Base-by-base conservation (phyloP, 1,284 basidiomycete species). In the Mycosarcoma mackinlayi region DNA sequence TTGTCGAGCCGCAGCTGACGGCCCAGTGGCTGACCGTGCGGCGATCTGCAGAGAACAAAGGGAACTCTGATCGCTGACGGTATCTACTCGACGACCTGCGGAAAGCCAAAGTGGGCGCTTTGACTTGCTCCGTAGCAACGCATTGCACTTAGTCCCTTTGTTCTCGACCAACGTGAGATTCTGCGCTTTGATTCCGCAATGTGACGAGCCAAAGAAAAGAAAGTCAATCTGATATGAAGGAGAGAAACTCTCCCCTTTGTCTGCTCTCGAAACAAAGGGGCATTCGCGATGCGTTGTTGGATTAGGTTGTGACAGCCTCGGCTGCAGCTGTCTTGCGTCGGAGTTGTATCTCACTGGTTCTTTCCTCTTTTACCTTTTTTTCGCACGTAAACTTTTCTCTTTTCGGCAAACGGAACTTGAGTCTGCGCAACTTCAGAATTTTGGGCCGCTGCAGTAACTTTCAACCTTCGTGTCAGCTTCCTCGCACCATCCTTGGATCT, bases 271-370 rank as follows among this genome's bases (percentile, higher is more conserved):
- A 55, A 59, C 56, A 60, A 66, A 66, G 56, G 48, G 62, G 16
- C 25, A 6, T 28, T 19, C 24, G 19, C 10, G 33, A 25, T 14
- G 63, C 63, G 48, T 42, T 55, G 18, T 59, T 66, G 42, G 63
- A 66, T 65, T 65, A 65, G 62, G 46, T 16, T 66, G 52, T 66
- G 63, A 66, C 63, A 66, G 63, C 30, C 52, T 66, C 53, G 63
- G 56, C 48, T 66, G 57, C 51, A 65, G 47, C 30, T 37, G 30
- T 47, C 33, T 10, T 46, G 56, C 56, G 39, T 66, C 56, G 63
- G 56, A 56, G 63, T 66, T 48, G n/a, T 10, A 3, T n/a, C 27
- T n/a, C n/a, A n/a, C n/a, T n/a, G n/a, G n/a, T n/a, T n/a, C n/a
- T n/a, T n/a, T n/a, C n/a, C n/a, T n/a, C n/a, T n/a, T n/a, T n/a